Conservation (phyloP, 169 alveolate genomes). For the Amoebophrya sp. region DNA sequence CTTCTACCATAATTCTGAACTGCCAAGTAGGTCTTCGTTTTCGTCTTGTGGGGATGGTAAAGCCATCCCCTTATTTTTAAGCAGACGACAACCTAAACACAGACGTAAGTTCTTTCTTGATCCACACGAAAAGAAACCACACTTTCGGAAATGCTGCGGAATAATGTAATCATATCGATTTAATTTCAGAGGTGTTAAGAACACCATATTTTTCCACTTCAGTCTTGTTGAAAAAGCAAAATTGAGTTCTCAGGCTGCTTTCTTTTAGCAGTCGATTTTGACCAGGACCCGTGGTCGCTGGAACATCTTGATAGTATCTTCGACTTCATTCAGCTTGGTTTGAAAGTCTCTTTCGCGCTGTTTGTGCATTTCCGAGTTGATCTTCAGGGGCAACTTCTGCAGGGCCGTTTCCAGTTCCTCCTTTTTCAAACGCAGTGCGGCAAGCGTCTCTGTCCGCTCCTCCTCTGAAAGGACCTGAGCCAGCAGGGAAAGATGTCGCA, state of each 20-base stretch:
- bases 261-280: not conserved
- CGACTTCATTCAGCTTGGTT: not conserved
- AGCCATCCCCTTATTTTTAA: too few species aligned
- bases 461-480: not conserved
- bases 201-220: too few species aligned
- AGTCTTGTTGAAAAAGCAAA: not conserved
- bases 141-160: too few species aligned
- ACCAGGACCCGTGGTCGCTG: constrained; percentile 6
- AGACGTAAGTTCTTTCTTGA: too few species aligned
- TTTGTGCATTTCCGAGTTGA: not conserved
- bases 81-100: too few species aligned
- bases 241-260: not conserved
- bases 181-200: too few species aligned
- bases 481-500: not conserved
- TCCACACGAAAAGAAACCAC: too few species aligned
- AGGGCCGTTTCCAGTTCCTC: not conserved
- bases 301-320: not conserved
- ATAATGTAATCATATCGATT: too few species aligned
- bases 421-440: not conserved
- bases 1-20: too few species aligned
- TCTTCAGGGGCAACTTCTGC: not conserved
- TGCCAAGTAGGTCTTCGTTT: too few species aligned
- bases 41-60: too few species aligned
- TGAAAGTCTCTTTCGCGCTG: not conserved
- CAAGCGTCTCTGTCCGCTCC: not conserved